Percentiles rank a stretch among this genome's conserved stretches.
Evolutionary conservation across 208 protist species (phyloP).

Genomic region (Phytomonas francai): DNA sequence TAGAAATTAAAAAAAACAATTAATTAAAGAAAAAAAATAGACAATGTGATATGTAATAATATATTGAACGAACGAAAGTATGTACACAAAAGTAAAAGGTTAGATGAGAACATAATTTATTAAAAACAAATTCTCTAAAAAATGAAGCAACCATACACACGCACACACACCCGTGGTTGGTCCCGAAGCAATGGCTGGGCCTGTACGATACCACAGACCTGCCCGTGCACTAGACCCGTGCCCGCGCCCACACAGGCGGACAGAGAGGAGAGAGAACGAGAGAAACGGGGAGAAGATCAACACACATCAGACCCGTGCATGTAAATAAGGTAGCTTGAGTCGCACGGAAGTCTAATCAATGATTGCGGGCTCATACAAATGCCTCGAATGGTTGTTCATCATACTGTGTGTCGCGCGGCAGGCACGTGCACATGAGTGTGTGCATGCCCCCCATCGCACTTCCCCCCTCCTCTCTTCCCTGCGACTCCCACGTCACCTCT

Average conservation of each 20-base stretch:
- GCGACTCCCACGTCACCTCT: not conserved
- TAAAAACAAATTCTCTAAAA: not conserved
- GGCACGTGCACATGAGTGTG: not conserved
- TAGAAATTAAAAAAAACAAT: constrained; percentile 19
- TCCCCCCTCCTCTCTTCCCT: not conserved
- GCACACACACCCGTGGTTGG: not conserved
- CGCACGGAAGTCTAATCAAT: constrained; percentile 45
- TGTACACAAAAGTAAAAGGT: not conserved
- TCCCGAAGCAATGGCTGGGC: not conserved
- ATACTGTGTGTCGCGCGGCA: not conserved
- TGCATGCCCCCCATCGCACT: not conserved
- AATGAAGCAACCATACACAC: not conserved
- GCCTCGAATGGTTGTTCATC: constrained; percentile 32
- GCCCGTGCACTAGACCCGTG: too few relatives aligned
- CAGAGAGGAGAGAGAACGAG: not conserved
- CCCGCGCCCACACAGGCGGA: not conserved
- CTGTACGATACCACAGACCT: too few relatives aligned
- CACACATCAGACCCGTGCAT: constrained; percentile 30
- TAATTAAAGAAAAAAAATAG: constrained; percentile 19
- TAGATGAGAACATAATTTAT: not conserved
- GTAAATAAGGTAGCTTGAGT: constrained; percentile 34
- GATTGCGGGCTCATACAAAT: constrained; percentile 48
- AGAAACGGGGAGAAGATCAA: not conserved
- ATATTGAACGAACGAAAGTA: not conserved
- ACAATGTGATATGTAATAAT: constrained; percentile 3